A percentile compares a stretch with the other conserved stretches of the same genome.
These are phyloP conservation scores for Neurospora discreta DNA, from an alignment of 495 filamentous ascomycete species.

Conservation along the genomic window DNA sequence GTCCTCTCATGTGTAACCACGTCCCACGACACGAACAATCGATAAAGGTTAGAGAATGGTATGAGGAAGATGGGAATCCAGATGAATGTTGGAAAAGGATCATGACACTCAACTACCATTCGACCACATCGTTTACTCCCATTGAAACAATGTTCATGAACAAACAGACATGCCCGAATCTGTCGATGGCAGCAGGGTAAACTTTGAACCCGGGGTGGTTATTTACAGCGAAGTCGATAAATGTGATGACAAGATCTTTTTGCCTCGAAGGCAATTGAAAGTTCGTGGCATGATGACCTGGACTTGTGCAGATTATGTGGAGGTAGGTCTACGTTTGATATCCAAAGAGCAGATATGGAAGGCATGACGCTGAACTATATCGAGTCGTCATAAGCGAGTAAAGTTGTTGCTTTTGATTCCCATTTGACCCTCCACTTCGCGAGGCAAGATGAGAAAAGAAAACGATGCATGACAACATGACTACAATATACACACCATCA, in stretches of 20 bases:
- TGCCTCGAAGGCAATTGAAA: not conserved
- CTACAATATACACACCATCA: not conserved
- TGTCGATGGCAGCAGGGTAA: not conserved
- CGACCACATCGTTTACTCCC: not conserved
- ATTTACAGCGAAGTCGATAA: not conserved
- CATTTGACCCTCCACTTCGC: not conserved
- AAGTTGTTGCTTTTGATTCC: not conserved
- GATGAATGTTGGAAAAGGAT: not conserved
- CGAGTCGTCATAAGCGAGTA: not conserved
- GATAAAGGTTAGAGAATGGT: not conserved
- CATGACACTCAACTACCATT: not conserved
- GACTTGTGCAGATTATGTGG: not conserved
- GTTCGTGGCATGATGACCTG: not conserved
- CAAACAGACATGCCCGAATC: not conserved
- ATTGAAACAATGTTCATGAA: not conserved
- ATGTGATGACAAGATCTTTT: not conserved
- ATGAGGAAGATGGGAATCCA: not conserved
- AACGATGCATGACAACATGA: too few relatives aligned
- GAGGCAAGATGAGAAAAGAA: not conserved
- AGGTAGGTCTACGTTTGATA: too few relatives aligned
- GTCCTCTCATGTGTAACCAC: not conserved
- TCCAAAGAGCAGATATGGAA: too few relatives aligned
- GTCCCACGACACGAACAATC: not conserved
- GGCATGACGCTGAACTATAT: too few relatives aligned
- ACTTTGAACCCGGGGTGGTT: not conserved